Evolutionary conservation across 306 rosid species (phyloP), one percentile per base, ranked within the genome.

Genomic region (Phaseolus lunatus): DNA sequence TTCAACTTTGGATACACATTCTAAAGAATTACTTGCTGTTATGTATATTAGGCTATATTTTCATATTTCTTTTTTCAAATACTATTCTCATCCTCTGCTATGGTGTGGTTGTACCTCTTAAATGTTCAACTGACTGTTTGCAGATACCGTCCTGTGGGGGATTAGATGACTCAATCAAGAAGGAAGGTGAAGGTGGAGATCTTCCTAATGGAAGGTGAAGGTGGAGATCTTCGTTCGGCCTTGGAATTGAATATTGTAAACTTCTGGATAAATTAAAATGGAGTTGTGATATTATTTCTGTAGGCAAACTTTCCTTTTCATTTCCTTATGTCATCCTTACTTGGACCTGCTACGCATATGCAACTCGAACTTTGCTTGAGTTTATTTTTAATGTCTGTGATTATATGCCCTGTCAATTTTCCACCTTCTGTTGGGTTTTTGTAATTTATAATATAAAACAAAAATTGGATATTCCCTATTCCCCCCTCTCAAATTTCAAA

Each of bases 61-160:
- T 52, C 58, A 19, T 16, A 15, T 48, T 24, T 35, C 75, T 37
- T 15, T 6, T 4, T 29, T 45, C 18, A 3, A 63, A 31, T 73
- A 0, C 64, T 62, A 6, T 65, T 18, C 18, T 12, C 7, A 61
- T 50, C 58, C 27, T 24, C 23, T 66, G 43, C 19, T 26, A 56
- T 7, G n/a, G n/a, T n/a, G 5, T 61, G 68, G 18, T n/a, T 58
- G 5, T 65, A 57, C 22, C 47, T 75, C 52, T 49, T 75, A 44
- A 72, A 54, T 48, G 18, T 49, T 70, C 66, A 41, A 23, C 62
- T 82, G 64, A n/a, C 63, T 49, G 47, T 59, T 78, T 85, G 89
- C 87, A 91, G 94, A 24, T 70, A 16, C 91, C 92, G 2, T 35
- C 37, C 3, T 62, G 64, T 56, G 59, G 62, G 64, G 79, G 62